These are phyloP conservation scores for Zychaea mexicana DNA, from an alignment of 371 early-diverging fungal species.

Conservation along the genomic window DNA sequence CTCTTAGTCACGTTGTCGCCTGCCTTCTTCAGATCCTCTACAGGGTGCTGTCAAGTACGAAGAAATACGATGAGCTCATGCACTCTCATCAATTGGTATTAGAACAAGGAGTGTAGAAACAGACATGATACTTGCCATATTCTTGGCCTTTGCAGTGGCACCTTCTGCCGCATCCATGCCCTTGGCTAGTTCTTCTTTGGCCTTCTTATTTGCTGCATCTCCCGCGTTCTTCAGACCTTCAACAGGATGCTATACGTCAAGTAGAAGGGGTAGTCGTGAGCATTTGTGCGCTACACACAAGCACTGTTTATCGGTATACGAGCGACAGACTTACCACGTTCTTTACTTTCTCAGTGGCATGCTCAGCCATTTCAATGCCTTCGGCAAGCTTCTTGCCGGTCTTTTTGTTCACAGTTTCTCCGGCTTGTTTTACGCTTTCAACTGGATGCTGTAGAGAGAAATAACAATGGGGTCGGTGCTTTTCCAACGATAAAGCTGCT, in stretches of 20 bases:
- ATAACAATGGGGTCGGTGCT: no score
- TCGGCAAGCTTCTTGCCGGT: slow-evolving; percentile 6
- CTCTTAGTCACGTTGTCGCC: slow-evolving; percentile 5
- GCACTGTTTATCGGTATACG: no score
- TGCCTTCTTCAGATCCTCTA: slow-evolving; percentile 2
- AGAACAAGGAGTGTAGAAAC: no score
- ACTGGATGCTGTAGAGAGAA: not conserved
- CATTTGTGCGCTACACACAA: no score
- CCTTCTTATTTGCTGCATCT: slow-evolving; percentile 1
- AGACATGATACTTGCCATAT: not conserved
- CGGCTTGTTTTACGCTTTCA: slow-evolving; percentile 5
- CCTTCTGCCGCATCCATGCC: slow-evolving; percentile 11
- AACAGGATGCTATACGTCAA: not conserved
- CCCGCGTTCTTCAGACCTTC: slow-evolving; percentile 7
- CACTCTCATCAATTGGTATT: no score
- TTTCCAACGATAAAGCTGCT: not conserved
- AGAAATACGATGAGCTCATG: no score
- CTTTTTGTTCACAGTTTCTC: slow-evolving; percentile 3
- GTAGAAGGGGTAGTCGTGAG: no score
- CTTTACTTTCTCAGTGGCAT: slow-evolving; percentile 10
- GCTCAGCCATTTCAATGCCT: slow-evolving; percentile 15
- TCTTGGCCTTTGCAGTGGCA: slow-evolving; percentile 1
- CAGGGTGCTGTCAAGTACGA: slow-evolving; percentile 2
- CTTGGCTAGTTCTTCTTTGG: slow-evolving; percentile 5
- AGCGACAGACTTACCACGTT: not conserved